Conservation (phyloP, 257 asterid species). For the Fraxinus pennsylvanica region DNA sequence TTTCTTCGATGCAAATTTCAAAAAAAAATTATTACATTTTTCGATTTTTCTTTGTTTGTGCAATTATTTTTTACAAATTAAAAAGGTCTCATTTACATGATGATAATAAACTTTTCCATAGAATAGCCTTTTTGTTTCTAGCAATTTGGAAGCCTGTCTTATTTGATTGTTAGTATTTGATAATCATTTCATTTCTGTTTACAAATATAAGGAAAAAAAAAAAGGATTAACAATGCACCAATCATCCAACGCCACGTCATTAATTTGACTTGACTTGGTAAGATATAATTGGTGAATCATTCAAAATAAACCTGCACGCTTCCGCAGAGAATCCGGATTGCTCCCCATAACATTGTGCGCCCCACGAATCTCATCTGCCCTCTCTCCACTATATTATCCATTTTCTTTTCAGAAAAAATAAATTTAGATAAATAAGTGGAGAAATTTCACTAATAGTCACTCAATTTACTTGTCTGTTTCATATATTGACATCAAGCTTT, state of each 20-base stretch:
- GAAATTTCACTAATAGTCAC: neutral
- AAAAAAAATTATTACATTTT: neutral
- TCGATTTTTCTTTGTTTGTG: neutral
- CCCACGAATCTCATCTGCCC: slow-evolving; percentile 39
- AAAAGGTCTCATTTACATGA: neutral
- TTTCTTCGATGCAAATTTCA: neutral
- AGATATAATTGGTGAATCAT: neutral
- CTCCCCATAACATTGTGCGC: slow-evolving; percentile 23
- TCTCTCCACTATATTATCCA: neutral
- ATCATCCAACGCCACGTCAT: neutral
- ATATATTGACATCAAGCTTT: no score
- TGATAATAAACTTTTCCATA: neutral
- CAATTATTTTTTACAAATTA: neutral
- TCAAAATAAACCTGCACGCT: neutral
- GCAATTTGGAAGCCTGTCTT: neutral
- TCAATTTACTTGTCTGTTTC: neutral
- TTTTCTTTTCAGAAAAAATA: neutral
- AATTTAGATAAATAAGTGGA: neutral
- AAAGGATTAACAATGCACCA: neutral
- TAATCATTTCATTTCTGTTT: neutral
- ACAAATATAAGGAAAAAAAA: neutral
- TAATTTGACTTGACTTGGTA: slow-evolving; percentile 5
- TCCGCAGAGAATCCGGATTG: neutral
- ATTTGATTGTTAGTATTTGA: neutral
- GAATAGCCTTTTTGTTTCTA: slow-evolving; percentile 17